Conservation (phyloP, 257 asterid species). For the Plantago ovata region DNA sequence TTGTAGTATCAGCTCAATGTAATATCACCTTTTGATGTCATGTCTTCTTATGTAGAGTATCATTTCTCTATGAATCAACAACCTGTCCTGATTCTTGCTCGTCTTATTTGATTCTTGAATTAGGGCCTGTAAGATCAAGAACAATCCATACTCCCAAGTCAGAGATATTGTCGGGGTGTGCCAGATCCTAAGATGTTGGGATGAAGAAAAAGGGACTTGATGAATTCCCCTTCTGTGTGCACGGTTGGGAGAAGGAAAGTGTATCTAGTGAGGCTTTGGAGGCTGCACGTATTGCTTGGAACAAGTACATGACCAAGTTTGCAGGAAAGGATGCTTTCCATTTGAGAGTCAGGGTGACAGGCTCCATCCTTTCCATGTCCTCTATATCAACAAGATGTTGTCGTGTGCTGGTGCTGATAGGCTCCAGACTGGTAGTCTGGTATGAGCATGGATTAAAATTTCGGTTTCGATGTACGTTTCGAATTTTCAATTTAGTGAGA, state of each 20-base stretch:
- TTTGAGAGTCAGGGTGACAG: conserved; percentile 56
- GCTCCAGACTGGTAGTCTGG: conserved; percentile 96
- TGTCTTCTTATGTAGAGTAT: too few species aligned
- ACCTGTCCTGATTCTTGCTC: too few species aligned
- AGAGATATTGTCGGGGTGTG: conserved; percentile 82
- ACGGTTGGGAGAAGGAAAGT: conserved; percentile 88
- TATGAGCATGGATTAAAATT: too few species aligned
- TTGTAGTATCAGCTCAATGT: too few species aligned
- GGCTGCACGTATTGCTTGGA: conserved; percentile 91
- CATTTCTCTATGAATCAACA: too few species aligned
- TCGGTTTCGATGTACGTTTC: too few species aligned
- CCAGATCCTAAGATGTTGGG: conserved; percentile 86
- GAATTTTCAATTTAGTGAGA: too few species aligned
- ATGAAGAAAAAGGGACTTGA: conserved; percentile 87
- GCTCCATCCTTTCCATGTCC: conserved; percentile 83
- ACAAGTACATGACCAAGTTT: conserved; percentile 84
- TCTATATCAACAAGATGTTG: conserved; percentile 80
- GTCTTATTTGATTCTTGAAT: neutral
- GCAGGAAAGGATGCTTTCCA: conserved; percentile 92
- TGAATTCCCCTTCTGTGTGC: conserved; percentile 87
- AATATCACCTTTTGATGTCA: too few species aligned
- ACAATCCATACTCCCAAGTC: conserved; percentile 86
- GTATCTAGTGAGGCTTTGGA: conserved; percentile 92
- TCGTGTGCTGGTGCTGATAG: conserved; percentile 97
- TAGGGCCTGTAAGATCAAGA: conserved; percentile 87